Conservation (phyloP, 371 early-diverging fungal species). For the Mucor circinelloides region DNA sequence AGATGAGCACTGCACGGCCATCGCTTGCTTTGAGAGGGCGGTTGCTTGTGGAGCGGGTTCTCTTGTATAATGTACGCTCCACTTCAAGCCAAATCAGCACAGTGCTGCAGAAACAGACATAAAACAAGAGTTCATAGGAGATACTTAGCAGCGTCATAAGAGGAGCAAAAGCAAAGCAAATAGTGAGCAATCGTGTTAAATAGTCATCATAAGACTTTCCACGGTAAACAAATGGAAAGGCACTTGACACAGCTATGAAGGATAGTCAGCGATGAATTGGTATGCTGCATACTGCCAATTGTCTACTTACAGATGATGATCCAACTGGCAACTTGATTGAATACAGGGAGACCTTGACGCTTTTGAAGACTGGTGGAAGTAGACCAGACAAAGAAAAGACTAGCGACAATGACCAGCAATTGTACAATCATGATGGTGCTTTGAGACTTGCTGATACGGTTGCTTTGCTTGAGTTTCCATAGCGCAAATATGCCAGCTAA, state of each 20-base stretch:
- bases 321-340: conserved; percentile 78
- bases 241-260: conserved; percentile 52
- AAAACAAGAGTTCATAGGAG: conserved; percentile 90
- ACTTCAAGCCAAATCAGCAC: conserved; percentile 82
- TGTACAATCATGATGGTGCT: conserved; percentile 16
- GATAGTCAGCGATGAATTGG: not conserved
- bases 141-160: conserved; percentile 86
- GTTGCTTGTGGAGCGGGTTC: not conserved
- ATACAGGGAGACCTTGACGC: conserved; percentile 67
- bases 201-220: conserved; percentile 70
- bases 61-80: conserved; percentile 62
- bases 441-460: conserved; percentile 8
- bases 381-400: conserved; percentile 53
- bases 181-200: conserved; percentile 72
- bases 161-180: conserved; percentile 88
- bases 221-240: conserved; percentile 69
- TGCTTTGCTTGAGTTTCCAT: not conserved
- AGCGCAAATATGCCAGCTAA: conserved; percentile 6
- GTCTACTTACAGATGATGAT: conserved; percentile 59
- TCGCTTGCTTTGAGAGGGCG: conserved; percentile 58
- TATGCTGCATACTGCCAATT: not conserved
- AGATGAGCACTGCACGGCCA: conserved; percentile 72
- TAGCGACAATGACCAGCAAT: conserved; percentile 29
- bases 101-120: conserved; percentile 75
- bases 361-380: conserved; percentile 55